Percentiles rank a stretch among this genome's conserved stretches.
Evolutionary conservation across 2,329 filamentous ascomycete species (phyloP).

Genomic region (Salinomyces thailandicus): DNA sequence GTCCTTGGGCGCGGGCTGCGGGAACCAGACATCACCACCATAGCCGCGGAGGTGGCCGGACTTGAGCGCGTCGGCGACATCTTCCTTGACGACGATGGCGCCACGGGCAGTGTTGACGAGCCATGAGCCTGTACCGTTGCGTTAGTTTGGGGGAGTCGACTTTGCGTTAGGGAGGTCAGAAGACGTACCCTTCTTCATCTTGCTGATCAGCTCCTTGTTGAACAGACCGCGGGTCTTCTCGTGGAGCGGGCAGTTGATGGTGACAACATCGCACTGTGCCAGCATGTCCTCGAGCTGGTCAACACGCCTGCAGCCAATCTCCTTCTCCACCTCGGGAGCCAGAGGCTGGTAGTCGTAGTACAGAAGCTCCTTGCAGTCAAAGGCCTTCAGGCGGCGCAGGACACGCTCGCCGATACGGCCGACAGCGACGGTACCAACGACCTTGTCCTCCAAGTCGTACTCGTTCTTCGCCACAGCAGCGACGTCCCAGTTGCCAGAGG

Average conservation of each 20-base stretch:
- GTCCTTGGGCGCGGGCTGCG: constrained; percentile 87
- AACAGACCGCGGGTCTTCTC: constrained; percentile 94
- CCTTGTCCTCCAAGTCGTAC: constrained; percentile 94
- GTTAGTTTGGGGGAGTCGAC: too few relatives aligned
- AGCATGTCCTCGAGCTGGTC: constrained; percentile 88
- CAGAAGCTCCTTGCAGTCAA: constrained; percentile 98
- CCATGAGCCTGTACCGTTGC: constrained; percentile 74
- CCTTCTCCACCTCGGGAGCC: constrained; percentile 71
- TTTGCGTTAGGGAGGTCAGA: too few relatives aligned
- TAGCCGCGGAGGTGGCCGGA: constrained; percentile 83
- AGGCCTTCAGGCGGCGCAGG: constrained; percentile 86
- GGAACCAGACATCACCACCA: constrained; percentile 90
- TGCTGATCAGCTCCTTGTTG: constrained; percentile 95
- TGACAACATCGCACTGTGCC: constrained; percentile 88
- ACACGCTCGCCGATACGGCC: constrained; percentile 98
- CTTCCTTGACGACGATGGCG: constrained; percentile 98
- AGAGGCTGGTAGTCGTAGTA: constrained; percentile 99
- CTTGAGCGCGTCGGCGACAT: constrained; percentile 88
- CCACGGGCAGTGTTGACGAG: constrained; percentile 97
- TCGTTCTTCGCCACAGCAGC: constrained; percentile 96
- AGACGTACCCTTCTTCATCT: constrained; percentile 94
- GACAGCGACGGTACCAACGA: constrained; percentile 93
- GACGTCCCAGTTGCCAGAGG: constrained; percentile 85
- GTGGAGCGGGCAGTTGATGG: constrained; percentile 98
- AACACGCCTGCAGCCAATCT: constrained; percentile 89